A percentile compares a stretch with the other conserved stretches of the same genome.
phyloP scores from a whole-genome alignment of 2,329 filamentous ascomycete species.

The Cladophialophora psammophila region DNA sequence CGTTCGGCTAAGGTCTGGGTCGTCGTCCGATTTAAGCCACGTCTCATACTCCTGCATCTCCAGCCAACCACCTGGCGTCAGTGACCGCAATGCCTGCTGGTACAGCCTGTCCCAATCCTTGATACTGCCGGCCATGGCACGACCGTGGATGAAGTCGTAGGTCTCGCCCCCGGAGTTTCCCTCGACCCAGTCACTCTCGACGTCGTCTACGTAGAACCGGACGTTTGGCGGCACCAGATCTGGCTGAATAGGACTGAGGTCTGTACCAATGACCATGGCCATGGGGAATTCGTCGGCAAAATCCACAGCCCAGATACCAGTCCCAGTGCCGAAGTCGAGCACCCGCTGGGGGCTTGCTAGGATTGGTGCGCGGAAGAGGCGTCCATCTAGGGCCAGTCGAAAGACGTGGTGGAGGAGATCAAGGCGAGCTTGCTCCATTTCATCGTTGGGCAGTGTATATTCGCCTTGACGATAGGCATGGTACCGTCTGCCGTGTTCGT shows the following conservation, averaged over 20 bases:
- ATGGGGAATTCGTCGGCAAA: slow-evolving; percentile 42
- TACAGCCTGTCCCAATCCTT: slow-evolving; percentile 60
- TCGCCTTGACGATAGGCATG: slow-evolving; percentile 50
- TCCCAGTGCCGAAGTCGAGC: slow-evolving; percentile 48
- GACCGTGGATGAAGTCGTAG: slow-evolving; percentile 48
- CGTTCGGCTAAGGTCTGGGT: slow-evolving; percentile 18
- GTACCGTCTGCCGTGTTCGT: slow-evolving; percentile 53
- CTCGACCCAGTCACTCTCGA: slow-evolving; percentile 44
- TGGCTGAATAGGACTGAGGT: slow-evolving; percentile 51
- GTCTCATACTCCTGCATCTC: slow-evolving; percentile 48
- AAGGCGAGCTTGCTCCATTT: slow-evolving; percentile 41
- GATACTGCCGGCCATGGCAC: slow-evolving; percentile 64
- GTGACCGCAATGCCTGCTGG: slow-evolving; percentile 36
- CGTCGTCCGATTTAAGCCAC: slow-evolving; percentile 30
- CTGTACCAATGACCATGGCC: slow-evolving; percentile 50
- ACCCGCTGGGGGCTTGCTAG: slow-evolving; percentile 42
- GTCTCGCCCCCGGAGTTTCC: slow-evolving; percentile 44
- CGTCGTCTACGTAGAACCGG: slow-evolving; percentile 47
- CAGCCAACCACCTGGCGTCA: slow-evolving; percentile 51
- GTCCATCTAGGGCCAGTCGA: slow-evolving; percentile 45
- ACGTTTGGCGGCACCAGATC: slow-evolving; percentile 49
- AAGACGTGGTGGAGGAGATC: slow-evolving; percentile 47
- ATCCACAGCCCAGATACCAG: slow-evolving; percentile 49
- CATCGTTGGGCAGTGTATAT: slow-evolving; percentile 48
- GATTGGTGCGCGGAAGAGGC: slow-evolving; percentile 42